These are phyloP conservation scores for Jaenimonas drosophilae DNA, from an alignment of 208 protist genomes.

Conservation along the genomic window DNA sequence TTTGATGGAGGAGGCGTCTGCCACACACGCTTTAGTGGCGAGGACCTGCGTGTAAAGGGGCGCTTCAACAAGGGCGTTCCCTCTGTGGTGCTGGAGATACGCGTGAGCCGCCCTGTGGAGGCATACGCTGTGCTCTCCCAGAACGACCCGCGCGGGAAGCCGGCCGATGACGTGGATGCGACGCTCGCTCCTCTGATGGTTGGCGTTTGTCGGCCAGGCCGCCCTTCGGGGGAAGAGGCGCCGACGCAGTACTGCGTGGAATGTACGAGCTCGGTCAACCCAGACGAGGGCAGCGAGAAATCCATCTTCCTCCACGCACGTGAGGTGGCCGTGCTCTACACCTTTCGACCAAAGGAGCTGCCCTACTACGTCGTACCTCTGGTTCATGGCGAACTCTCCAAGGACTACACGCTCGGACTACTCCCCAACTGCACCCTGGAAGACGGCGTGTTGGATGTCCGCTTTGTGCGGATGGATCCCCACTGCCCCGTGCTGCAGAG, in stretches of 20 bases:
- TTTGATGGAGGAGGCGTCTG: conserved; percentile 62
- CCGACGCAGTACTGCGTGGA: conserved; percentile 10
- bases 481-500: conserved; percentile 20
- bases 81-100: conserved; percentile 40
- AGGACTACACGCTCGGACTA: conserved; percentile 31
- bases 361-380: conserved; percentile 59
- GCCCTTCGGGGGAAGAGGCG: conserved; percentile 6
- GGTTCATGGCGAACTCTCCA: conserved; percentile 13
- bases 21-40: conserved; percentile 6
- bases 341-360: conserved; percentile 22
- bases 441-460: conserved; percentile 16
- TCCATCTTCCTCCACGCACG: conserved; percentile 35
- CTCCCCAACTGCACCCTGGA: conserved; percentile 13
- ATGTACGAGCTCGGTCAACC: conserved; percentile 14
- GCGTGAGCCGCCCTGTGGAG: conserved; percentile 18
- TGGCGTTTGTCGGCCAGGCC: too few relatives aligned
- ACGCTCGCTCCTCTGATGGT: conserved; percentile 37
- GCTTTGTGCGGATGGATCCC: conserved; percentile 12
- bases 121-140: conserved; percentile 49
- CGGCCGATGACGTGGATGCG: conserved; percentile 13
- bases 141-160: conserved; percentile 52
- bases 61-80: conserved; percentile 28
- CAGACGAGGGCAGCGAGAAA: conserved; percentile 18
- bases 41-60: conserved; percentile 51
- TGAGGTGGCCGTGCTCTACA: conserved; percentile 37